Conservation (phyloP, 1,284 basidiomycete genomes). For the Ceratobasidium papillatum region DNA sequence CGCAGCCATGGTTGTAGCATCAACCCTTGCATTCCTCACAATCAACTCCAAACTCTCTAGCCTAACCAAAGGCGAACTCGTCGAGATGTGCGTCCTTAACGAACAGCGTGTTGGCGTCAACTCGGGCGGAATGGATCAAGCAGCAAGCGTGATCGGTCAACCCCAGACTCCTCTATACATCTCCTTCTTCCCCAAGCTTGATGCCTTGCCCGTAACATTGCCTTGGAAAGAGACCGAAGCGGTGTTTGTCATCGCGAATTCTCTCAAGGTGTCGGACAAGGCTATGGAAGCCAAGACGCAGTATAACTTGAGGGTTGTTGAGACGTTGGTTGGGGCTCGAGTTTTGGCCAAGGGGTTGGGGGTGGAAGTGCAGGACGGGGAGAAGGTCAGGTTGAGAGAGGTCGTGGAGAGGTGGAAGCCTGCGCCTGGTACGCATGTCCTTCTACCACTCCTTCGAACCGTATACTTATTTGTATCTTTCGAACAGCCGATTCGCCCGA, state of each 20-base stretch:
- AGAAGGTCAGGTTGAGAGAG: constrained; percentile 58
- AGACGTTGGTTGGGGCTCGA: constrained; percentile 80
- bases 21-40: constrained; percentile 78
- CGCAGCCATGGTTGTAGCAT: constrained; percentile 86
- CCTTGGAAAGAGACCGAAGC: constrained; percentile 48
- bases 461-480: constrained; percentile 41
- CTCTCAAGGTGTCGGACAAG: constrained; percentile 85
- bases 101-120: constrained; percentile 85
- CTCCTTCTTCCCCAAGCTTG: constrained; percentile 79
- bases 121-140: constrained; percentile 86
- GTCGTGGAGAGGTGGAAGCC: constrained; percentile 60
- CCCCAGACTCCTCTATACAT: constrained; percentile 78
- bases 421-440: constrained; percentile 36
- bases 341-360: constrained; percentile 69
- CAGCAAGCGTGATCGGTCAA: constrained; percentile 78
- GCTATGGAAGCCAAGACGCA: constrained; percentile 75
- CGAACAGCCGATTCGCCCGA: constrained; percentile 43
- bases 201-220: constrained; percentile 67
- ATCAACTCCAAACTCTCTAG: constrained; percentile 71
- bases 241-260: constrained; percentile 84
- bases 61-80: constrained; percentile 74
- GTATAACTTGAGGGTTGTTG: constrained; percentile 89
- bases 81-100: constrained; percentile 78
- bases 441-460: background rate
- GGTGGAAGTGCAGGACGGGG: constrained; percentile 56